These are phyloP conservation scores for Blastobotrys capitulatus DNA, from an alignment of 1,139 yeast species.

Conservation along the genomic window DNA sequence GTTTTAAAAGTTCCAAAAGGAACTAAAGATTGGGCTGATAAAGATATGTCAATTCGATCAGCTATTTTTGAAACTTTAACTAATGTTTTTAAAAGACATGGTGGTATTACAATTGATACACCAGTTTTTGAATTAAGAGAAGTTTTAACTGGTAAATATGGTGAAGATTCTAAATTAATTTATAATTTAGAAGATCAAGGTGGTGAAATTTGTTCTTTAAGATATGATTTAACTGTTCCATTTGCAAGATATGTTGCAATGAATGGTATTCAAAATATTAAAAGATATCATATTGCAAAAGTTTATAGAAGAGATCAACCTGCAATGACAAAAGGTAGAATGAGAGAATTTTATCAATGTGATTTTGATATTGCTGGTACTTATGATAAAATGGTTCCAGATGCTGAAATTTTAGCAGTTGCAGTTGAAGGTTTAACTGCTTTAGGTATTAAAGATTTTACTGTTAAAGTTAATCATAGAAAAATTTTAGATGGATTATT, in stretches of 20 bases:
- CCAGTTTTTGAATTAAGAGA: constrained; percentile 96
- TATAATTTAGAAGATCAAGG: constrained; percentile 97
- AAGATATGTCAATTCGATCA: constrained; percentile 92
- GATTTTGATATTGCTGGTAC: constrained; percentile 94
- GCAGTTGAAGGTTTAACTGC: constrained; percentile 78
- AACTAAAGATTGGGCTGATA: constrained; percentile 94
- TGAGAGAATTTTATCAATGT: constrained; percentile 99
- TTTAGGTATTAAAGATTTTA: constrained; percentile 82
- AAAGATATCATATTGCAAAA: constrained; percentile 94
- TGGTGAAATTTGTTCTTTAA: constrained; percentile 89
- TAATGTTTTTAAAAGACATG: constrained; percentile 81
- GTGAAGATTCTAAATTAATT: constrained; percentile 94
- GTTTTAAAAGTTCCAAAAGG: constrained; percentile 94
- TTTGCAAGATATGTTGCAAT: constrained; percentile 95
- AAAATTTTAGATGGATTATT: constrained; percentile 93
- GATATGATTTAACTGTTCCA: constrained; percentile 96
- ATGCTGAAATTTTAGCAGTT: constrained; percentile 78
- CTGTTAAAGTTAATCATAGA: constrained; percentile 88
- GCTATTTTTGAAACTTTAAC: constrained; percentile 74
- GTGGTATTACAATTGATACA: constrained; percentile 96
- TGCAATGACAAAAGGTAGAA: constrained; percentile 98
- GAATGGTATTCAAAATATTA: constrained; percentile 83
- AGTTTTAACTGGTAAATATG: constrained; percentile 92
- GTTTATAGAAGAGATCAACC: constrained; percentile 99
- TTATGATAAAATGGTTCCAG: constrained; percentile 93